These are phyloP conservation scores for Lumnitzera racemosa DNA, from an alignment of 345 rosid species.

Conservation along the genomic window DNA sequence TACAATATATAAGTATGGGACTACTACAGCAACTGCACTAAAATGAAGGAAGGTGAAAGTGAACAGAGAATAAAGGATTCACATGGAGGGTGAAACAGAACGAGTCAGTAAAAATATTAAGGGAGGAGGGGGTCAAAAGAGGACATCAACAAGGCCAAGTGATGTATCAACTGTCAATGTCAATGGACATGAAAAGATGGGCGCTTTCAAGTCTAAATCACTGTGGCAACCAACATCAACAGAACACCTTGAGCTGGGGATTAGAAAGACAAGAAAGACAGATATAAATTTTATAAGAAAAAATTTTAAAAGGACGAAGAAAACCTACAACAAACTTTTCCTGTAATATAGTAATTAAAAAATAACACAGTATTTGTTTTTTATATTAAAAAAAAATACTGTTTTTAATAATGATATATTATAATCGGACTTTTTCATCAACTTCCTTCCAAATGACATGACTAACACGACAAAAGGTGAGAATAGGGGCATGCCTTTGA, in stretches of 20 bases:
- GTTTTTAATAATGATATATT: neutral
- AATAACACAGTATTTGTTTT: neutral
- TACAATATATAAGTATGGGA: no score
- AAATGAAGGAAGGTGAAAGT: slow-evolving; percentile 4
- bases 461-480: neutral
- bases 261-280: slow-evolving; percentile 14
- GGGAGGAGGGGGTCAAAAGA: slow-evolving; percentile 25
- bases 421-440: neutral
- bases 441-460: neutral
- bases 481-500: neutral
- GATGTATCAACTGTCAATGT: slow-evolving; percentile 66
- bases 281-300: neutral
- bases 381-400: neutral
- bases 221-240: slow-evolving; percentile 56
- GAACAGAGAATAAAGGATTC: neutral
- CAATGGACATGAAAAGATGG: slow-evolving; percentile 82
- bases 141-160: slow-evolving; percentile 41
- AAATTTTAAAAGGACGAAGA: neutral
- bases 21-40: slow-evolving; percentile 4
- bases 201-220: slow-evolving; percentile 69
- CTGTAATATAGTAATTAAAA: neutral
- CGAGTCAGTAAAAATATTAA: neutral
- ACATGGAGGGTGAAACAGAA: slow-evolving; percentile 7
- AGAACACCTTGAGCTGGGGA: slow-evolving; percentile 16
- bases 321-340: neutral